Conservation (phyloP, 805 yeast species). For the Yarrowia phangngaensis region DNA sequence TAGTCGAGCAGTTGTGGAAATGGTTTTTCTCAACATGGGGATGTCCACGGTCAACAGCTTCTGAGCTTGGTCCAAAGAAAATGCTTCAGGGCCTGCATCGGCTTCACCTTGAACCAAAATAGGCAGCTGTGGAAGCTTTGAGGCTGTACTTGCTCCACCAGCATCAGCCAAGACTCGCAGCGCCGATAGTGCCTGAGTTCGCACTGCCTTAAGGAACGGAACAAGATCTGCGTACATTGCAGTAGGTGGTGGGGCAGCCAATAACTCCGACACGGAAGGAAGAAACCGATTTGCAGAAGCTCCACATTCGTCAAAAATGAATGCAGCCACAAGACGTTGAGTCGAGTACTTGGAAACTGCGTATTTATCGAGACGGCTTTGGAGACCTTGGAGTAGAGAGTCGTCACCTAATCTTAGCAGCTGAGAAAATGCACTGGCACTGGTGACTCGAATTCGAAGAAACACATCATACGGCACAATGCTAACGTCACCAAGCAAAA, state of each 20-base stretch:
- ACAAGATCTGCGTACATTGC: slow-evolving; percentile 74
- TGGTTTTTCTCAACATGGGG: slow-evolving; percentile 56
- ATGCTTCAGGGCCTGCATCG: slow-evolving; percentile 92
- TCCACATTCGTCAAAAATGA: slow-evolving; percentile 63
- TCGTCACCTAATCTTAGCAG: slow-evolving; percentile 35
- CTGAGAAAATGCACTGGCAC: slow-evolving; percentile 72
- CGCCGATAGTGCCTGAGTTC: slow-evolving; percentile 83
- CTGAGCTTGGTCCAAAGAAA: slow-evolving; percentile 73
- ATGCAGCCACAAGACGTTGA: slow-evolving; percentile 66
- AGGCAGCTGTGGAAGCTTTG: slow-evolving; percentile 76
- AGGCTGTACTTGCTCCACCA: slow-evolving; percentile 61
- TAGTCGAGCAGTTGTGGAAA: slow-evolving; percentile 69
- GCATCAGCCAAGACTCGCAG: slow-evolving; percentile 71
- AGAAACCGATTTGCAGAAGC: slow-evolving; percentile 22
- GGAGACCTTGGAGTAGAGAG: slow-evolving; percentile 27
- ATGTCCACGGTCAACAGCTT: slow-evolving; percentile 60
- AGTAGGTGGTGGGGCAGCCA: slow-evolving; percentile 5
- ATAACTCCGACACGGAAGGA: not conserved
- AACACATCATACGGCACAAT: slow-evolving; percentile 73
- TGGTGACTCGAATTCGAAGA: slow-evolving; percentile 67
- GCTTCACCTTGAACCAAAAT: slow-evolving; percentile 90
- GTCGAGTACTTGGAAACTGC: slow-evolving; percentile 68
- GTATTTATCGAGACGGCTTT: slow-evolving; percentile 38
- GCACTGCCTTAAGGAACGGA: slow-evolving; percentile 76
- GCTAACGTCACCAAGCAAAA: slow-evolving; percentile 85